Evolutionary conservation across 2,329 filamentous ascomycete species (phyloP).

Genomic region (Xylaria sp.): DNA sequence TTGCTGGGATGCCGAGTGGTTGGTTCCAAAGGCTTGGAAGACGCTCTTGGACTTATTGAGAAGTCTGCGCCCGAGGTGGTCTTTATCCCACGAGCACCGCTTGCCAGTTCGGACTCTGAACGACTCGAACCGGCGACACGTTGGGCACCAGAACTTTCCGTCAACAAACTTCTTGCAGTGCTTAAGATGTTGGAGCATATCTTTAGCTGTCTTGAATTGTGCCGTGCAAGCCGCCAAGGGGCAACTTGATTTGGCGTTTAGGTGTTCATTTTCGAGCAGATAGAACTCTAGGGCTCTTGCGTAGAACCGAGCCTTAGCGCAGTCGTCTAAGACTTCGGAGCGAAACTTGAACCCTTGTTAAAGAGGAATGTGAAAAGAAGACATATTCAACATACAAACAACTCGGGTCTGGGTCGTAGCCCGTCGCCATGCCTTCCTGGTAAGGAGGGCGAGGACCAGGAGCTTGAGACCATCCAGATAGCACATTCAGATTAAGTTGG

Average conservation of each 20-base stretch:
- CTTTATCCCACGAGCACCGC: conserved; percentile 38
- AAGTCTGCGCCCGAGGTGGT: conserved; percentile 12
- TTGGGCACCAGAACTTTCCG: conserved; percentile 37
- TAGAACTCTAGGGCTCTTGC: conserved; percentile 37
- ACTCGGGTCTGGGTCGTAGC: background rate
- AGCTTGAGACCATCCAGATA: background rate
- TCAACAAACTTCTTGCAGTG: conserved; percentile 32
- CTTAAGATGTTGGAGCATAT: conserved; percentile 42
- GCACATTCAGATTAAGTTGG: background rate
- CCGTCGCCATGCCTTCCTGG: background rate
- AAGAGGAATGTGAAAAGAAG: background rate
- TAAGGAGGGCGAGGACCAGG: background rate
- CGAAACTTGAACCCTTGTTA: conserved; percentile 34
- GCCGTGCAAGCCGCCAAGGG: conserved; percentile 35
- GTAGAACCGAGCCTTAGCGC: conserved; percentile 37
- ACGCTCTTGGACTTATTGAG: conserved; percentile 14
- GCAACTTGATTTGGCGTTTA: conserved; percentile 28
- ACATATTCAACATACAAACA: conserved; percentile 22
- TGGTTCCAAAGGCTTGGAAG: background rate
- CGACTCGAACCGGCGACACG: conserved; percentile 24
- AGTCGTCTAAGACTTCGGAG: conserved; percentile 38
- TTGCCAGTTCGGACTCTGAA: conserved; percentile 32
- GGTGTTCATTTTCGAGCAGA: conserved; percentile 27
- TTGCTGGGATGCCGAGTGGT: background rate
- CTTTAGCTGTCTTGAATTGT: conserved; percentile 24